Evolutionary conservation across 805 yeast genomes (phyloP).

Genomic region (Suhomyces prunicola): DNA sequence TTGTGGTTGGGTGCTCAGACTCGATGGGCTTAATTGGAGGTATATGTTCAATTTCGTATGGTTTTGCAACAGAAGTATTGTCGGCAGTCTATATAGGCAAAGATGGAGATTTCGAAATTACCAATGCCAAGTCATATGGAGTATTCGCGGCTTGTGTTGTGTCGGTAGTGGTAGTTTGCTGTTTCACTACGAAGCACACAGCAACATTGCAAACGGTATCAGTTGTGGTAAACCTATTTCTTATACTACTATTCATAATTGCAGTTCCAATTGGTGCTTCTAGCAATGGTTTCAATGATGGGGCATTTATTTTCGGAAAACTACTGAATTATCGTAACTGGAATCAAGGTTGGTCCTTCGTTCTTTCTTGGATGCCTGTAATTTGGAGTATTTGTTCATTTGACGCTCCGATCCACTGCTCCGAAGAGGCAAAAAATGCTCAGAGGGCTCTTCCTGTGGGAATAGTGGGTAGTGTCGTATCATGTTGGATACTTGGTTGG

Average conservation of each 20-base stretch:
- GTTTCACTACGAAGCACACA: conserved; percentile 53
- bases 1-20: conserved; percentile 64
- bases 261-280: conserved; percentile 62
- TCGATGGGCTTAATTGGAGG: conserved; percentile 66
- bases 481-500: conserved; percentile 60
- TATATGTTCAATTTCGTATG: conserved; percentile 65
- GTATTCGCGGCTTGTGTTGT: conserved; percentile 61
- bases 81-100: conserved; percentile 54
- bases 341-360: conserved; percentile 58
- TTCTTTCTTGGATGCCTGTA: conserved; percentile 61
- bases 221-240: conserved; percentile 49
- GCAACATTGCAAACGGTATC: conserved; percentile 61
- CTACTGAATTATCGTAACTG: conserved; percentile 51
- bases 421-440: conserved; percentile 68
- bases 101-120: conserved; percentile 55
- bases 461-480: conserved; percentile 54
- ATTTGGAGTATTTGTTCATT: conserved; percentile 76
- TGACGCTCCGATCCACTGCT: conserved; percentile 70
- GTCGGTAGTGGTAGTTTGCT: conserved; percentile 50
- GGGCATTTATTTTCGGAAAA: conserved; percentile 53
- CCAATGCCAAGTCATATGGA: conserved; percentile 57
- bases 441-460: conserved; percentile 63
- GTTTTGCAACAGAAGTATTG: conserved; percentile 57
- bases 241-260: conserved; percentile 54
- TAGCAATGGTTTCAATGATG: conserved; percentile 30